Evolutionary conservation across 225 moss, liverwort and hornwort species (phyloP), one percentile per base, ranked within the genome.

Genomic region (Pseudoscleropodium purum): DNA sequence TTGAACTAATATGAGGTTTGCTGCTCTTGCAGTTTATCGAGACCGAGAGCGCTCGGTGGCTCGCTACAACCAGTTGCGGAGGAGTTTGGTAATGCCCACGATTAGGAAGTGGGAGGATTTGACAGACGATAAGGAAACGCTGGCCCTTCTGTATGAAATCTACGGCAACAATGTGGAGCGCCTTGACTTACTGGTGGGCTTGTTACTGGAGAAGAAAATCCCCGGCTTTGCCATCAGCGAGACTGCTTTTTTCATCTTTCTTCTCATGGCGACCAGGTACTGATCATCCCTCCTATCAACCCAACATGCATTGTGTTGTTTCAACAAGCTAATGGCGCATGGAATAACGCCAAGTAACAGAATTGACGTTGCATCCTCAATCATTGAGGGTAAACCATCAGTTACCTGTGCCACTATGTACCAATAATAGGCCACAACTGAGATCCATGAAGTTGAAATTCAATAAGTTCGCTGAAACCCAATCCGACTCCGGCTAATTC

Each of bases 211-310:
- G 92, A 92, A 94, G 89, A 92, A 94, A 75, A 93, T 94, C 64
- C 89, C 91, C 24, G 96, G 96, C 41, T 96, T 94, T 15, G 96
- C 95, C 59, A 95, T 96, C 80, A 93, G 95, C 86, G 96, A 95
- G 90, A 96, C 96, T 10, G 87, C 95, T 33, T 96, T 96, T 77
- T 29, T 90, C 88, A 92, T 96, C 30, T 96, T 96, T 43, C 43
- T 96, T 39, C 7, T 95, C 78, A 96, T 96, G 96, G 96, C 96
- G 26, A 16, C 88, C 23, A 92, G 95, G 91, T 91, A 41, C 33
- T 5, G 52, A 64, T 63, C 30, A 39, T 62, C 82, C 19, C 19
- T 39, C 75, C 29, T 59, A 27, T n/a, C n/a, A 26, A 57, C 4
- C n/a, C n/a, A 57, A 54, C n/a, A n/a, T 47, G 47, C 79, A 79